Conservation (phyloP, 2,329 filamentous ascomycete genomes). For the Graphium sp. region DNA sequence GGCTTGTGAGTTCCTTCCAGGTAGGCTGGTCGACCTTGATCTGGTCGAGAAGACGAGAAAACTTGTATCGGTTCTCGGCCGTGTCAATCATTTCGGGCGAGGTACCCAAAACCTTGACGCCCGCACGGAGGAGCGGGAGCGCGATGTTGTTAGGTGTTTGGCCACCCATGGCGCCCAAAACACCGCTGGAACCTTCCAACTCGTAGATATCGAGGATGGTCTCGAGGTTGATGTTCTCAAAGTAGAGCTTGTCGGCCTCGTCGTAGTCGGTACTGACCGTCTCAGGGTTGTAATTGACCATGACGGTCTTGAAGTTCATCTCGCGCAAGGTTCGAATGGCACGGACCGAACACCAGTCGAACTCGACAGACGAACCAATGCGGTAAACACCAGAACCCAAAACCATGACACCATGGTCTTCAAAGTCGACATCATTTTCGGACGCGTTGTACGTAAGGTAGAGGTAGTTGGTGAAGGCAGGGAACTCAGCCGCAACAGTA, state of each 20-base stretch:
- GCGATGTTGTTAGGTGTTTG: conserved; percentile 98
- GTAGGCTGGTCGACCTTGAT: conserved; percentile 92
- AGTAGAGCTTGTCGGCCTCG: conserved; percentile 86
- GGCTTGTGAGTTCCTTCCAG: conserved; percentile 95
- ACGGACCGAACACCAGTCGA: conserved; percentile 96
- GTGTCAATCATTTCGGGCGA: conserved; percentile 98
- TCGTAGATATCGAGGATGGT: conserved; percentile 88
- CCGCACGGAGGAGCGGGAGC: conserved; percentile 69
- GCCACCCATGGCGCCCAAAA: conserved; percentile 90
- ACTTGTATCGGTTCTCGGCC: conserved; percentile 96
- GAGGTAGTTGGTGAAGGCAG: conserved; percentile 85
- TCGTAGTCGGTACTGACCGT: conserved; percentile 86
- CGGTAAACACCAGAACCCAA: conserved; percentile 91
- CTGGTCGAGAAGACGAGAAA: conserved; percentile 91
- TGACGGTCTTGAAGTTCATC: conserved; percentile 80
- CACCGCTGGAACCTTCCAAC: conserved; percentile 65
- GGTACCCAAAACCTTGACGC: conserved; percentile 85
- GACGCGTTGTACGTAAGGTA: conserved; percentile 92
- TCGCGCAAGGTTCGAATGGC: conserved; percentile 81
- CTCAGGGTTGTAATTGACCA: conserved; percentile 91
- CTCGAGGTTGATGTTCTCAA: conserved; percentile 87
- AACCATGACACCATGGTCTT: conserved; percentile 91
- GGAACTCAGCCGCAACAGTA: conserved; percentile 94
- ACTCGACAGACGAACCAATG: conserved; percentile 94
- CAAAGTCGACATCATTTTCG: conserved; percentile 68